Conservation (phyloP, 2,329 filamentous ascomycete genomes). For the Periglandula ipomoeae region DNA sequence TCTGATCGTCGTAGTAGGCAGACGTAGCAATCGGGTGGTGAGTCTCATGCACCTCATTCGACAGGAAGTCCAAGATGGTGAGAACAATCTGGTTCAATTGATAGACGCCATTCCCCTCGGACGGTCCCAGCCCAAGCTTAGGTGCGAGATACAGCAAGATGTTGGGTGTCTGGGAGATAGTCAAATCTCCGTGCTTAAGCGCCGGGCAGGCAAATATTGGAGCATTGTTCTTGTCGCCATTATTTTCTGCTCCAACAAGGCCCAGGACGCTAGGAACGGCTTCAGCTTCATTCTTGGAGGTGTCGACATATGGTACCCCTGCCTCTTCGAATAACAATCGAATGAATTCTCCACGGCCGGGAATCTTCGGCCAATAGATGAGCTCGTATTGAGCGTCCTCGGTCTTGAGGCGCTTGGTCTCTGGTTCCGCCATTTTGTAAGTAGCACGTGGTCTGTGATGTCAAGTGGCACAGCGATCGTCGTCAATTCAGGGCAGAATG, state of each 20-base stretch:
- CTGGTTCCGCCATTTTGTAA: conserved; percentile 14
- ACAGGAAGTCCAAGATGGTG: conserved; percentile 62
- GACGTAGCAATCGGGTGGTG: conserved; percentile 59
- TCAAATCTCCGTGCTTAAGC: conserved; percentile 50
- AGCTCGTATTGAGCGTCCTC: conserved; percentile 49
- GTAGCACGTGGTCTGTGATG: no score
- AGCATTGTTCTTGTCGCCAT: conserved; percentile 47
- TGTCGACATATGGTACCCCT: conserved; percentile 55
- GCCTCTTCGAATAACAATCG: conserved; percentile 65
- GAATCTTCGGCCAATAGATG: conserved; percentile 63
- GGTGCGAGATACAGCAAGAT: conserved; percentile 63
- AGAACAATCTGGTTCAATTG: conserved; percentile 54
- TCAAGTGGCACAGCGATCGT: no score
- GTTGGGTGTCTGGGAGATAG: conserved; percentile 61
- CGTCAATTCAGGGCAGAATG: no score
- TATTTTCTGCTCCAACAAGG: conserved; percentile 34
- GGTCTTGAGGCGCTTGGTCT: conserved; percentile 21
- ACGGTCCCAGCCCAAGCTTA: conserved; percentile 45
- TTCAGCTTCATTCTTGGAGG: conserved; percentile 26
- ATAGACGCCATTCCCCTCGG: conserved; percentile 35
- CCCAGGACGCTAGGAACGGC: conserved; percentile 42
- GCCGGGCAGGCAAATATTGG: conserved; percentile 59
- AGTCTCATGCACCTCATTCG: conserved; percentile 64
- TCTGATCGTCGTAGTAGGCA: conserved; percentile 68
- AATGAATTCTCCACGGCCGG: conserved; percentile 66